These are phyloP conservation scores for Coprinopsis sp. DNA, from an alignment of 768 basidiomycete genomes.

Conservation along the genomic window DNA sequence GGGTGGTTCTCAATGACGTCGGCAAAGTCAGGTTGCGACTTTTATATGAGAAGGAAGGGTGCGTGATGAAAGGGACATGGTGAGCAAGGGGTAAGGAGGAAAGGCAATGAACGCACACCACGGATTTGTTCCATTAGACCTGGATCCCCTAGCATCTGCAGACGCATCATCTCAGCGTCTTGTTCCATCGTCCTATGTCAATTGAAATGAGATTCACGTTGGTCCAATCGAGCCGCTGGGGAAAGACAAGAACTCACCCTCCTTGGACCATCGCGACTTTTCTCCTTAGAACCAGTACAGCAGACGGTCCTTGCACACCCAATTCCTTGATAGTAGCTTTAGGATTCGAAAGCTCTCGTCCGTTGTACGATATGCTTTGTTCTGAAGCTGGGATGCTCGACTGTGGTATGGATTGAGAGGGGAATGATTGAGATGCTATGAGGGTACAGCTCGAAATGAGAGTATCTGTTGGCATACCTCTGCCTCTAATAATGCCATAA, in stretches of 20 bases:
- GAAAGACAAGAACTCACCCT: constrained; percentile 26
- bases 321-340: constrained; percentile 66
- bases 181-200: constrained; percentile 57
- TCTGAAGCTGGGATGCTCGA: constrained; percentile 68
- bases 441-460: background rate
- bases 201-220: background rate
- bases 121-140: constrained; percentile 68
- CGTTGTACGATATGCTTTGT: constrained; percentile 68
- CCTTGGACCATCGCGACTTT: constrained; percentile 44
- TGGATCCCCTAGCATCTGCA: constrained; percentile 85
- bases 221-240: background rate
- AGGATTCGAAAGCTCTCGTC: constrained; percentile 58
- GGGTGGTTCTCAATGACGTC: constrained; percentile 66
- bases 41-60: constrained; percentile 2
- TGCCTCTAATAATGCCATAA: constrained; percentile 90
- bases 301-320: constrained; percentile 54
- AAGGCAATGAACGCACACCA: constrained; percentile 40
- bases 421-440: background rate
- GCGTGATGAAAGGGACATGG: background rate
- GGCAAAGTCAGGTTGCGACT: constrained; percentile 83
- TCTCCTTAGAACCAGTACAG: constrained; percentile 64
- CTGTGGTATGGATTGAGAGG: constrained; percentile 32
- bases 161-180: constrained; percentile 86
- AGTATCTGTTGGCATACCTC: constrained; percentile 58
- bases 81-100: background rate